These are phyloP conservation scores for Neurospora sublineolata DNA, from an alignment of 495 filamentous ascomycete species.

Conservation along the genomic window DNA sequence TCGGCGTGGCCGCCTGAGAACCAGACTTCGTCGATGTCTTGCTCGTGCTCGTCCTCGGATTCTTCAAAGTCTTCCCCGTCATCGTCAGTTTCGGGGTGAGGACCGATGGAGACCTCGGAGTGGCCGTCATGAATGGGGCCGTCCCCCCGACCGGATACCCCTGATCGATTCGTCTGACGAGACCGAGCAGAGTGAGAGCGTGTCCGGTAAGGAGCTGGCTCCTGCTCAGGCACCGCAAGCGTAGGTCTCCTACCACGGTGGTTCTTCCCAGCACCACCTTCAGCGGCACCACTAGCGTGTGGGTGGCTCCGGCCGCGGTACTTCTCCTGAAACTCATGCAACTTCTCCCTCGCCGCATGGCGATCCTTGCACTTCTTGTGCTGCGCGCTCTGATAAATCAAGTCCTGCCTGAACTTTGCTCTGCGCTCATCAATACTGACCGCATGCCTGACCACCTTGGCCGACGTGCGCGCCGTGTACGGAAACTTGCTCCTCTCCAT, in stretches of 20 bases:
- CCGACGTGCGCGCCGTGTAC: constrained; percentile 68
- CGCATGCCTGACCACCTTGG: constrained; percentile 57
- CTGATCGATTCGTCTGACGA: constrained; percentile 1
- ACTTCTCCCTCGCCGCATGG: constrained; percentile 25
- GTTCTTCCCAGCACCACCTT: not conserved
- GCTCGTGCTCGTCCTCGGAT: constrained; percentile 46
- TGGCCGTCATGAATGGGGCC: constrained; percentile 9
- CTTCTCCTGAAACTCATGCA: constrained; percentile 30
- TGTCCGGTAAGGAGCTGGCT: constrained; percentile 32
- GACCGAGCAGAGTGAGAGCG: constrained; percentile 28
- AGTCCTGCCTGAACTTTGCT: constrained; percentile 57
- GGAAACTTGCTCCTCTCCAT: constrained; percentile 75
- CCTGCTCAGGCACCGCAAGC: constrained; percentile 8
- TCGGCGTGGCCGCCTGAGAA: constrained; percentile 76
- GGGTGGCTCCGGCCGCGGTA: constrained; percentile 15
- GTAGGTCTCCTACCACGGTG: constrained; percentile 11
- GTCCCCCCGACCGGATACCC: constrained; percentile 8
- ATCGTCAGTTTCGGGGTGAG: constrained; percentile 19
- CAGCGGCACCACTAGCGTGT: not conserved
- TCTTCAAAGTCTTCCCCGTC: constrained; percentile 30
- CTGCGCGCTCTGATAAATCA: constrained; percentile 49
- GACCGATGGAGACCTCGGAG: constrained; percentile 15
- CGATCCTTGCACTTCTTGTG: constrained; percentile 24
- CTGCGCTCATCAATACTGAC: constrained; percentile 71
- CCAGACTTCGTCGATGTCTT: constrained; percentile 78